A percentile compares a stretch with the other conserved stretches of the same genome.
Evolutionary conservation across 2,329 filamentous ascomycete species (phyloP).

Genomic region (Westerdykella ornata): DNA sequence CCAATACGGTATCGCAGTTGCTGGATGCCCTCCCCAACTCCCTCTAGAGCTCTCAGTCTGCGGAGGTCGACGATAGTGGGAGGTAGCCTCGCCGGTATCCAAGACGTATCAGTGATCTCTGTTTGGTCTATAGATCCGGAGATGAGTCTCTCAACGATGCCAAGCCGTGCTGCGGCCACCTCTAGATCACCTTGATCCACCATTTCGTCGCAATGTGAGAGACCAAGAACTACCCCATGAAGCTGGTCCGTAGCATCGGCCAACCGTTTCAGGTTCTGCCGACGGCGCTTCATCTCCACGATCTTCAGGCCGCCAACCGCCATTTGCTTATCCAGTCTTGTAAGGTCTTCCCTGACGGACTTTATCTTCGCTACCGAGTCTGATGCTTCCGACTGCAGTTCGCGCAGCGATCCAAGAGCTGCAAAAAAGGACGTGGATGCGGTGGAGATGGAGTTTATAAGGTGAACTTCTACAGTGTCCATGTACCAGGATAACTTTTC

Average conservation of each 20-base stretch:
- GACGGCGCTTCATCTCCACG: conserved; percentile 70
- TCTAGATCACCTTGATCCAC: conserved; percentile 82
- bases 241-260: conserved; percentile 79
- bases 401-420: conserved; percentile 80
- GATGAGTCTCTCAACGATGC: conserved; percentile 71
- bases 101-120: conserved; percentile 23
- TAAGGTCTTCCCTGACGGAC: conserved; percentile 68
- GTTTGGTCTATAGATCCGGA: conserved; percentile 56
- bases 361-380: conserved; percentile 87
- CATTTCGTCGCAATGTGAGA: conserved; percentile 69
- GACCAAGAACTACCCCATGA: conserved; percentile 65
- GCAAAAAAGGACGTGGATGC: conserved; percentile 96
- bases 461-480: conserved; percentile 96
- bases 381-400: conserved; percentile 85
- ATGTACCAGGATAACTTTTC: conserved; percentile 99
- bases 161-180: conserved; percentile 68
- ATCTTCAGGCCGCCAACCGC: conserved; percentile 78
- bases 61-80: conserved; percentile 61
- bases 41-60: conserved; percentile 69
- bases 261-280: conserved; percentile 78
- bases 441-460: conserved; percentile 92
- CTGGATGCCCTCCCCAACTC: conserved; percentile 69
- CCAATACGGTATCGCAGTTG: conserved; percentile 75
- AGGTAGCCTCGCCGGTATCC: conserved; percentile 31
- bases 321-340: conserved; percentile 77